Base-by-base conservation (phyloP, 164 flowering plant genomes). In the Tetrastigma voinierianum region DNA sequence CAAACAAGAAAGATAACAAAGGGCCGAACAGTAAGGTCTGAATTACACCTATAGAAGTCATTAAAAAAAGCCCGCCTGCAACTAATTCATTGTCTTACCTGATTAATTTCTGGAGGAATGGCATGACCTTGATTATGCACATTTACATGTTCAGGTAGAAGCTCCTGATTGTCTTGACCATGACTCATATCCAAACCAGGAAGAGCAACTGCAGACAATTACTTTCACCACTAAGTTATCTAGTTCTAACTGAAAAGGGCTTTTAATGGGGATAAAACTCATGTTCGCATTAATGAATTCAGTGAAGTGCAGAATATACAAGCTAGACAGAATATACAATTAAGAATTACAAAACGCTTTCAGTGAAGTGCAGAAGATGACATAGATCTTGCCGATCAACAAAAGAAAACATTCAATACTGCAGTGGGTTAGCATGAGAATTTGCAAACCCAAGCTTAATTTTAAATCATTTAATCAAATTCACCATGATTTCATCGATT, bases 41-140 rank as follows among this genome's bases (percentile, higher is more conserved):
- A 23, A 51, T 43, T 32, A 40, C 47, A 55, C 20, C 21, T 10
- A 24, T 15, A 59, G 10, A 55, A 56, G 48, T 40, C 20, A n/a
- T 19, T 48, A 70, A 51, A 44, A 52, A 8, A 25, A 18, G 60
- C 10, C 46, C 12, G 4, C 54, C 14, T 45, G 46, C 66, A 25
- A 21, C 51, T 51, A 49, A 17, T 16, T 10, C 40, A 19, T 17
- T 58, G 20, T 19, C 84, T 80, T 67, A 95, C 98, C 81, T 84
- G 86, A 71, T 78, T 72, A 61, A 92, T 63, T 78, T 91, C 96
- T 58, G 93, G 89, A 58, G 84, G 71, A 73, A 61, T 67, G 48
- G 87, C 89, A 73, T 89, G 94, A 19, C 90, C 95, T 73, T 82
- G 92, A 53, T 89, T 90, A 78, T 93, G 84, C 57, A 91, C 44